These are phyloP conservation scores for Solanum tacnaense DNA, from an alignment of 257 asterid genomes.

Conservation along the genomic window DNA sequence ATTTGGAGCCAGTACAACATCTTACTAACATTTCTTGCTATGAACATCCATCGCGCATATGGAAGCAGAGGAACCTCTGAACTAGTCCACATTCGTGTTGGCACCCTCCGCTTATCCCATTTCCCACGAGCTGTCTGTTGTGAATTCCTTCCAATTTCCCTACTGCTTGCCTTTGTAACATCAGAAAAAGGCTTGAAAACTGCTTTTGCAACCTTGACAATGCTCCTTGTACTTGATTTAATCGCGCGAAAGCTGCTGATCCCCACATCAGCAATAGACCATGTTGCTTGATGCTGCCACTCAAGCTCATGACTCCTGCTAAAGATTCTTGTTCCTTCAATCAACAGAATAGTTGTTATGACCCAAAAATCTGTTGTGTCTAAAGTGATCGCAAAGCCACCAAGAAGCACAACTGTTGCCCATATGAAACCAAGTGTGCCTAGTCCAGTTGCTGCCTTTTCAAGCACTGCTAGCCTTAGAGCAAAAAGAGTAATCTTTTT, in stretches of 20 bases:
- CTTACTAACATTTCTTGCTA: slow-evolving; percentile 60
- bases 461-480: slow-evolving; percentile 79
- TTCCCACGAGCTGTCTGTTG: slow-evolving; percentile 5
- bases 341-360: slow-evolving; percentile 63
- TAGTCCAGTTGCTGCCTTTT: slow-evolving; percentile 70
- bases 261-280: slow-evolving; percentile 65
- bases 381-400: slow-evolving; percentile 81
- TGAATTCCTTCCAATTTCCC: slow-evolving; percentile 19
- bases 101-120: slow-evolving; percentile 23
- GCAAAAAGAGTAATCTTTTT: slow-evolving; percentile 82
- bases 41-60: slow-evolving; percentile 57
- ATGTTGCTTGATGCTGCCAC: slow-evolving; percentile 92
- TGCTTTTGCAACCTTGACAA: slow-evolving; percentile 13
- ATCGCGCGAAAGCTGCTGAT: slow-evolving; percentile 57
- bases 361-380: slow-evolving; percentile 84
- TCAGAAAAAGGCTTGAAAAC: slow-evolving; percentile 13
- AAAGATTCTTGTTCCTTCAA: slow-evolving; percentile 70
- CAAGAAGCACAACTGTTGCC: slow-evolving; percentile 96
- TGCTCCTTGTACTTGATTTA: slow-evolving; percentile 34
- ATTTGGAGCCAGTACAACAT: slow-evolving; percentile 72
- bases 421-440: slow-evolving; percentile 91
- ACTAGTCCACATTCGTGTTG: slow-evolving; percentile 56
- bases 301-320: slow-evolving; percentile 93
- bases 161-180: slow-evolving; percentile 3
- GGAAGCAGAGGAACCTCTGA: slow-evolving; percentile 83